Conservation (phyloP, 768 basidiomycete species). For the Kwoniella pini region DNA sequence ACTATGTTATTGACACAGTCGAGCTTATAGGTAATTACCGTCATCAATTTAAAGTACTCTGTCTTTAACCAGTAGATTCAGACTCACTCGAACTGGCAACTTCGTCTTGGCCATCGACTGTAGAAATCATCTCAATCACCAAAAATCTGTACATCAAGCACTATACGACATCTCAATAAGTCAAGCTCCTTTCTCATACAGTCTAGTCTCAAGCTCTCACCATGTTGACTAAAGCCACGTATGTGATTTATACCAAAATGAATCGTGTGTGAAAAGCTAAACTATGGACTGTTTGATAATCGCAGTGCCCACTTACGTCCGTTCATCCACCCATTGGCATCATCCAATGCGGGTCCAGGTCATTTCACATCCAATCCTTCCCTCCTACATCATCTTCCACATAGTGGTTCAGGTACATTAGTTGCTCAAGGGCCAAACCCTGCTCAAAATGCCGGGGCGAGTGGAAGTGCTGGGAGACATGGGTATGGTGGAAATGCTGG, state of each 20-base stretch:
- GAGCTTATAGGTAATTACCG: too few species aligned
- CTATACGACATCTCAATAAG: neutral
- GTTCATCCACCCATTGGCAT: conserved; percentile 45
- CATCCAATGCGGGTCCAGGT: conserved; percentile 31
- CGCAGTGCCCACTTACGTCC: conserved; percentile 52
- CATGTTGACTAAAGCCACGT: conserved; percentile 50
- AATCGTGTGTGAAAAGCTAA: neutral
- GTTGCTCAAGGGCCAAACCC: conserved; percentile 16
- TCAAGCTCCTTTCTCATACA: too few species aligned
- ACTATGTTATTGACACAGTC: too few species aligned
- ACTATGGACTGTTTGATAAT: neutral
- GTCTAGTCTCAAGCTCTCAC: too few species aligned
- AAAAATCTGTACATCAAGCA: neutral
- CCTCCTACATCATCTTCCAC: conserved; percentile 45
- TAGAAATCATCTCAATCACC: too few species aligned
- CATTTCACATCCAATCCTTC: conserved; percentile 53
- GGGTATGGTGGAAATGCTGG: conserved; percentile 41
- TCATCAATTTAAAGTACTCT: too few species aligned
- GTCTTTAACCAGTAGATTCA: too few species aligned
- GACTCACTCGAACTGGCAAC: too few species aligned
- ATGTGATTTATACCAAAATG: conserved; percentile 6
- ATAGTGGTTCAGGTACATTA: conserved; percentile 21
- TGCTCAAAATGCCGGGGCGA: conserved; percentile 18
- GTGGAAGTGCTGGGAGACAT: conserved; percentile 32
- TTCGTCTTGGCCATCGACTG: too few species aligned